Evolutionary conservation across 2,329 filamentous ascomycete species (phyloP), one percentile per base, ranked within the genome.

Genomic region (Cadophora sp.): DNA sequence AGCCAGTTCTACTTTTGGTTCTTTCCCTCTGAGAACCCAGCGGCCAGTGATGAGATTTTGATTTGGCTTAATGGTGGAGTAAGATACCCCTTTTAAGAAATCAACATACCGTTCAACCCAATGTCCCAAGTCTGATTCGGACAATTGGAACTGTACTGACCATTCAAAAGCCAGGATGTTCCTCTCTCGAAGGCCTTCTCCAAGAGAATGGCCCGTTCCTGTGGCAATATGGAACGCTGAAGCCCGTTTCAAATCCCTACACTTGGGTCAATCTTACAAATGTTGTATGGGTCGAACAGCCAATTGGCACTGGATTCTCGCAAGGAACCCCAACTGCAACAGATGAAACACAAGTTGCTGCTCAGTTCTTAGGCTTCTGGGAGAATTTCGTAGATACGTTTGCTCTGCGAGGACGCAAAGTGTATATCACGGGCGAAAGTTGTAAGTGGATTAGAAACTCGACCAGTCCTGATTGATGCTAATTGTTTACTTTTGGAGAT

Each of bases 291-390:
- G 66, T 77, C 43, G 75, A 77, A 56, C 75, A 76, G 55, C 75
- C 75, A 5, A 67, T 76, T 1, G 75, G 75, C 7, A 76, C 73
- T 3, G 75, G 75, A 0, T 77, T 75, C 64, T 71, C 71, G 8
- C 70, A 71, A 53, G 75, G 75, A 4, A 85, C 79, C 0, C 82
- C 87, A 3, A 91, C 85, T 0, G 90, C 90, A 11, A 87, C 82
- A 4, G 86, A 85, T 72, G 88, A 93, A 71, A 84, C 87, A 36
- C 90, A 93, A 70, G 83, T 91, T 1, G 90, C 90, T 0, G 78
- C 80, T n/a, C 86, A 94, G 71, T 93, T 95, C 76, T 81, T 91
- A 18, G 90, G 90, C 59, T 96, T 93, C 80, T 94, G 89, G 84
- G 89, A 90, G 80, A 93, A 93, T 79, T 94, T 93, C 72, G 80